These are phyloP conservation scores for Phylloboletellus chloephorus DNA, from an alignment of 1,284 basidiomycete species.

Conservation along the genomic window DNA sequence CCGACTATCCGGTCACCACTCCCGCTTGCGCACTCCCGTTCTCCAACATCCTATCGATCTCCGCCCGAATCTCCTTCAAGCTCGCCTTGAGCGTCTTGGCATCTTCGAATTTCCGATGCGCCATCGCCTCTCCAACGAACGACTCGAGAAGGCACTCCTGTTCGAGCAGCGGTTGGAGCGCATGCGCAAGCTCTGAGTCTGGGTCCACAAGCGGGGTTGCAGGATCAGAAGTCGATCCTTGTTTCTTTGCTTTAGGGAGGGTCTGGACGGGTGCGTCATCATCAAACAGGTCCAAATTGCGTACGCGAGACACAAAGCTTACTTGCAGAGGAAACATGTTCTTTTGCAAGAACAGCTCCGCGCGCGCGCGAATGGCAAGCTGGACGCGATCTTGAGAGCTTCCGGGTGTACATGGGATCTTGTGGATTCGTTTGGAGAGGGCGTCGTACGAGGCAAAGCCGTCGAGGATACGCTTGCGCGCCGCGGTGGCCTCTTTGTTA, in stretches of 20 bases:
- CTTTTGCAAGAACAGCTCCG: slow-evolving; percentile 80
- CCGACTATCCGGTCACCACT: neutral
- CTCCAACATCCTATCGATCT: slow-evolving; percentile 67
- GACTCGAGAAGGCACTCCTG: slow-evolving; percentile 85
- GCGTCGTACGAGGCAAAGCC: slow-evolving; percentile 87
- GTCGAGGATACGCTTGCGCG: slow-evolving; percentile 76
- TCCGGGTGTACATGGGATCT: slow-evolving; percentile 58
- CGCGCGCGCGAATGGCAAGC: slow-evolving; percentile 71
- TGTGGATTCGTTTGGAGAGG: slow-evolving; percentile 78
- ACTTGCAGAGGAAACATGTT: slow-evolving; percentile 84
- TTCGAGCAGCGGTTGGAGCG: slow-evolving; percentile 81
- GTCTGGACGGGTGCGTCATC: slow-evolving; percentile 38
- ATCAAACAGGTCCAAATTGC: neutral
- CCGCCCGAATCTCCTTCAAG: slow-evolving; percentile 70
- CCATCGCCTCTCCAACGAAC: slow-evolving; percentile 77
- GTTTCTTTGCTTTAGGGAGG: slow-evolving; percentile 53
- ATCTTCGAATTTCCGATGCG: slow-evolving; percentile 86
- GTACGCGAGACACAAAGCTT: slow-evolving; percentile 14
- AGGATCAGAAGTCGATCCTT: slow-evolving; percentile 20
- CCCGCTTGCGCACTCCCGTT: slow-evolving; percentile 9
- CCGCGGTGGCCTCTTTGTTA: slow-evolving; percentile 61
- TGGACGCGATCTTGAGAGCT: slow-evolving; percentile 83
- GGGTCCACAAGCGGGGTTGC: slow-evolving; percentile 44
- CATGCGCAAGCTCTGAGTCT: slow-evolving; percentile 63
- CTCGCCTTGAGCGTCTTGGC: slow-evolving; percentile 71